These are phyloP conservation scores for Annona cherimola DNA, from an alignment of 164 flowering plant genomes.

Conservation along the genomic window DNA sequence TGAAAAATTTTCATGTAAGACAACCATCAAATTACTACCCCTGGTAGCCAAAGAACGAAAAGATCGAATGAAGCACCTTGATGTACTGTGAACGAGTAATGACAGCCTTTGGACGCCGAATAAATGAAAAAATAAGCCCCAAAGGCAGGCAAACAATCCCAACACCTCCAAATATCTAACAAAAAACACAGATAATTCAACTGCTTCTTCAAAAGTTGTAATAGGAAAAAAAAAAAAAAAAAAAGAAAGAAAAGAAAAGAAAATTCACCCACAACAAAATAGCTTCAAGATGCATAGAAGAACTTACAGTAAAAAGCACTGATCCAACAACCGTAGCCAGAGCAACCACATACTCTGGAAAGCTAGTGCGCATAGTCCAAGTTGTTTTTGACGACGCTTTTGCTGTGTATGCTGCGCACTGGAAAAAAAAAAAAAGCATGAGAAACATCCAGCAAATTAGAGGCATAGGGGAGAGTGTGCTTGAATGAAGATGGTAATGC, in stretches of 20 bases:
- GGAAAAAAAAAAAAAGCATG: conserved; percentile 5
- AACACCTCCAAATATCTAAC: conserved; percentile 96
- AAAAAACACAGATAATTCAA: not conserved
- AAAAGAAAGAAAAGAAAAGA: not conserved
- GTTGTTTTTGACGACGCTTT: conserved; percentile 71
- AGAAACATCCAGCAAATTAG: not conserved
- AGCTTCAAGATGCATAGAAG: not conserved
- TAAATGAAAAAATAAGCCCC: conserved; percentile 81
- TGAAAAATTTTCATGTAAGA: conserved; percentile 18
- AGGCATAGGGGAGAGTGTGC: not conserved
- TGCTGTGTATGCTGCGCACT: conserved; percentile 89
- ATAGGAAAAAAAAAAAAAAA: not conserved
- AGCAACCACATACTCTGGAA: conserved; percentile 98
- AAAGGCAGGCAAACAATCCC: conserved; percentile 89
- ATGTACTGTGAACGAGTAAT: conserved; percentile 97
- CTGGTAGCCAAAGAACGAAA: not conserved
- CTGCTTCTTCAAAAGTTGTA: not conserved
- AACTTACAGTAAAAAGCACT: conserved; percentile 77
- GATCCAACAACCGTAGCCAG: conserved; percentile 97
- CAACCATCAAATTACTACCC: conserved; percentile 7
- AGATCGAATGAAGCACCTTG: conserved; percentile 46
- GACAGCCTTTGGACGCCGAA: conserved; percentile 95
- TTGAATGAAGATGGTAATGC: no score
- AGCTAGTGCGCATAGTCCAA: conserved; percentile 91
- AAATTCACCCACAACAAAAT: no score